phyloP scores from a whole-genome alignment of 2,329 filamentous ascomycete genomes.

The Alternaria longipes region DNA sequence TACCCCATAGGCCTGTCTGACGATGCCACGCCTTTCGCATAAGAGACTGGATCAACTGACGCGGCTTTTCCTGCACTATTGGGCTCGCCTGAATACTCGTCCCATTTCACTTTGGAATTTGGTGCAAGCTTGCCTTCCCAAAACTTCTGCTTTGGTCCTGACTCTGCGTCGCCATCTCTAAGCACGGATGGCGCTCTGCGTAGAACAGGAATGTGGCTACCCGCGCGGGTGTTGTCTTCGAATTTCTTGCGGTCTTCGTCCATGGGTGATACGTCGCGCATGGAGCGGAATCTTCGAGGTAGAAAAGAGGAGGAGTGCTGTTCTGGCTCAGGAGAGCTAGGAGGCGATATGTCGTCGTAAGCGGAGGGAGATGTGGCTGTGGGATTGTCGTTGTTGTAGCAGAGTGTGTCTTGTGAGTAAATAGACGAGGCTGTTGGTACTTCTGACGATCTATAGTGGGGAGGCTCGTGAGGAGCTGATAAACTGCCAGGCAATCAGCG shows the following conservation, averaged over 20 bases:
- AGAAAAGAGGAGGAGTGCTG: slow-evolving; percentile 25
- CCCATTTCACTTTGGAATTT: slow-evolving; percentile 62
- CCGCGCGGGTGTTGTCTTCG: slow-evolving; percentile 13
- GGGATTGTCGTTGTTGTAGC: slow-evolving; percentile 36
- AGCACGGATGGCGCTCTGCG: slow-evolving; percentile 42
- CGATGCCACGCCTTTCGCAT: slow-evolving; percentile 30
- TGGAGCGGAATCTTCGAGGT: slow-evolving; percentile 43
- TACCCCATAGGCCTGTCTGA: slow-evolving; percentile 40
- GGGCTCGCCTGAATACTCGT: slow-evolving; percentile 73
- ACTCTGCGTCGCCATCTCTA: slow-evolving; percentile 25
- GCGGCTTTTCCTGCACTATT: slow-evolving; percentile 62
- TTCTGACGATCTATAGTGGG: slow-evolving; percentile 38
- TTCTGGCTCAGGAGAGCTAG: slow-evolving; percentile 51
- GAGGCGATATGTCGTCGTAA: slow-evolving; percentile 50
- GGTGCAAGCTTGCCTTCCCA: slow-evolving; percentile 49
- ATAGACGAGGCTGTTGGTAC: slow-evolving; percentile 62
- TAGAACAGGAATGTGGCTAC: slow-evolving; percentile 47
- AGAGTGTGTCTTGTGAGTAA: slow-evolving; percentile 66
- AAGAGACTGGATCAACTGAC: slow-evolving; percentile 64
- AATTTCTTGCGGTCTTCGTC: slow-evolving; percentile 44
- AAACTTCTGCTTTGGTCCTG: slow-evolving; percentile 43
- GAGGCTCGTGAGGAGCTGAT: slow-evolving; percentile 34
- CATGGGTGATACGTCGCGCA: slow-evolving; percentile 53
- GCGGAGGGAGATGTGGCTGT: slow-evolving; percentile 29
- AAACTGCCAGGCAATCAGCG: slow-evolving; percentile 23